Base-by-base conservation (phyloP, 2,329 filamentous ascomycete genomes). In the Lecanicillium sp. region DNA sequence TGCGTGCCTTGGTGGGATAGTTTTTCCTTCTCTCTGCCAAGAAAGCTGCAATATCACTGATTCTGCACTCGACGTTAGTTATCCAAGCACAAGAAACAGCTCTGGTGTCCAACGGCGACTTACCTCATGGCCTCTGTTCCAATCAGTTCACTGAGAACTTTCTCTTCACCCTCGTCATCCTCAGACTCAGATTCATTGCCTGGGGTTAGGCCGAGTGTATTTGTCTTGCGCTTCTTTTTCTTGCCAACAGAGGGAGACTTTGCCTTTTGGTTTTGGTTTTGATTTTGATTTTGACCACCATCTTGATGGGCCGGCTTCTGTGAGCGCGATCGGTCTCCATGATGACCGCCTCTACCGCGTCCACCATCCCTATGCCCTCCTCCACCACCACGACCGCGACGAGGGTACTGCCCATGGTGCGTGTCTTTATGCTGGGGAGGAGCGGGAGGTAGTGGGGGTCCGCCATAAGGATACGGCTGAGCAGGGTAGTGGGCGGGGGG, bases 21-120 rank as follows among this genome's bases (percentile, higher is more conserved):
- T 82, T 81, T 47, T 78, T 82, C 55, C 74, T 83, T 43, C 90
- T 79, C 58, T 95, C 87, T 36, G 79, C 79, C 46, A 94, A 77
- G 79, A 87, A 97, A 6, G 78, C 76, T 17, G 78, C 74, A 40
- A 96, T 71, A 53, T 96, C 88, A 42, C 76, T 75, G 13, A 75
- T 66, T 41, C 72, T 78, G 39, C 4, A 20, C 3, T 18, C 13
- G n/a, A 13, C 8, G 27, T 53, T 45, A 48, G 47, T 39, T 18
- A 28, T 14, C n/a, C n/a, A n/a, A n/a, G n/a, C n/a, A n/a, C n/a
- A n/a, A n/a, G 10, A 17, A 25, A 19, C 17, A 32, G 4, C 5
- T 15, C 29, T 19, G 8, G 25, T 14, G 22, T 5, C 8, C 17
- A 18, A 15, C 30, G 45, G 19, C 8, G 33, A 5, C 29, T 32